Percentiles rank a stretch among this genome's conserved stretches.
phyloP scores from a whole-genome alignment of 805 yeast genomes.

The Hanseniaspora meyeri region DNA sequence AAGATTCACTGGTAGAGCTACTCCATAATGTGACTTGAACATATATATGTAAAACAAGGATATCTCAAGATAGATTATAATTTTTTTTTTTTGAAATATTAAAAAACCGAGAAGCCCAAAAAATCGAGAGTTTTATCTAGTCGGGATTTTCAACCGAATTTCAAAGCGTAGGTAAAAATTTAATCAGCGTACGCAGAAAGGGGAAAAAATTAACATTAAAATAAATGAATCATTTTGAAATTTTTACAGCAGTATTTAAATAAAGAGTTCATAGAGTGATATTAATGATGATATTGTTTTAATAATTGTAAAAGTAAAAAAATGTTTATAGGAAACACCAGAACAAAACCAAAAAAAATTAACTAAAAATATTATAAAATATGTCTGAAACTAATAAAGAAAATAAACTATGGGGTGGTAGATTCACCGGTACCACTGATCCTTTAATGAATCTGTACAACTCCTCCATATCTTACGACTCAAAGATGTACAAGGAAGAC shows the following conservation, averaged over 20 bases:
- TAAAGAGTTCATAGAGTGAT: too few relatives aligned
- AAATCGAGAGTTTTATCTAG: too few relatives aligned
- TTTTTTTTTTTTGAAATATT: not conserved
- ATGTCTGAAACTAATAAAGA: conserved; percentile 25
- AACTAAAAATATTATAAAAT: not conserved
- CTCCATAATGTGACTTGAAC: conserved; percentile 45
- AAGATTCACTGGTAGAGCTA: conserved; percentile 95
- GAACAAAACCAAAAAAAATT: not conserved
- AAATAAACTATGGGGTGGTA: conserved; percentile 90
- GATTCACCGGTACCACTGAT: conserved; percentile 93
- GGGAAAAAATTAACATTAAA: too few relatives aligned
- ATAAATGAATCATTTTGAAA: too few relatives aligned
- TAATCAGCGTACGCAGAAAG: too few relatives aligned
- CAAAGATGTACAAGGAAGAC: conserved; percentile 89
- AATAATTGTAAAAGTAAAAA: not conserved
- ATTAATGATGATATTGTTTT: too few relatives aligned
- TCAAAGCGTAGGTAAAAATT: too few relatives aligned
- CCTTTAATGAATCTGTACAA: conserved; percentile 96
- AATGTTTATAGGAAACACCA: not conserved
- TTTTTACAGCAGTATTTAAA: too few relatives aligned
- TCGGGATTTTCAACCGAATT: not conserved
- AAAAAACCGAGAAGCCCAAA: too few relatives aligned
- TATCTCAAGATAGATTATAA: too few relatives aligned
- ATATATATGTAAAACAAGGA: not conserved
- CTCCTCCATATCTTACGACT: conserved; percentile 91